phyloP scores from a whole-genome alignment of 2,329 filamentous ascomycete species.

The Fusarium liriodendri region DNA sequence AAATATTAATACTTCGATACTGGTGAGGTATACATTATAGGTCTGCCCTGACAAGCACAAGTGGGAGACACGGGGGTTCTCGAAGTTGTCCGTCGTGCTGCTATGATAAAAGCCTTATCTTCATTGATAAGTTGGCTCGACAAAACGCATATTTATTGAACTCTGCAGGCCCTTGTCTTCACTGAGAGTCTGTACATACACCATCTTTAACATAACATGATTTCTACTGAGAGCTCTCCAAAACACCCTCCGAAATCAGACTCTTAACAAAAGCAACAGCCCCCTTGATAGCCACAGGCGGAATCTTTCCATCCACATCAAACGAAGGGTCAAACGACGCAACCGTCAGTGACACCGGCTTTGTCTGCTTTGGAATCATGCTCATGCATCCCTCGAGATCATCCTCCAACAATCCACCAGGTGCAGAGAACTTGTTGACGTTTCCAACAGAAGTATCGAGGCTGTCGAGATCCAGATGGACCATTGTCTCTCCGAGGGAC shows the following conservation, averaged over 20 bases:
- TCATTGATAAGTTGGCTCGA: too few relatives aligned
- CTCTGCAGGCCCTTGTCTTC: too few relatives aligned
- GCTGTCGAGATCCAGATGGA: slow-evolving; percentile 52
- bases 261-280: slow-evolving; percentile 22
- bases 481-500: slow-evolving; percentile 32
- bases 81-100: too few relatives aligned
- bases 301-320: slow-evolving; percentile 27
- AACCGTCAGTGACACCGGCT: slow-evolving; percentile 31
- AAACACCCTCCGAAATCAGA: slow-evolving; percentile 15
- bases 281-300: slow-evolving; percentile 26
- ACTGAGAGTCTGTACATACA: too few relatives aligned
- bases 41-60: not conserved
- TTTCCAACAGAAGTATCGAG: slow-evolving; percentile 48
- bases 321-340: slow-evolving; percentile 41
- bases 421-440: slow-evolving; percentile 51
- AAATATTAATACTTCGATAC: too few relatives aligned
- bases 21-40: not conserved
- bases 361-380: slow-evolving; percentile 22
- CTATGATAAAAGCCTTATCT: too few relatives aligned
- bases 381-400: slow-evolving; percentile 37
- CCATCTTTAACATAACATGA: not conserved
- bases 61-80: too few relatives aligned
- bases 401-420: slow-evolving; percentile 46
- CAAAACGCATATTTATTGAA: too few relatives aligned
- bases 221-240: not conserved